Conservation (phyloP, 1,139 yeast genomes). For the Eremothecium sinecaudum region DNA sequence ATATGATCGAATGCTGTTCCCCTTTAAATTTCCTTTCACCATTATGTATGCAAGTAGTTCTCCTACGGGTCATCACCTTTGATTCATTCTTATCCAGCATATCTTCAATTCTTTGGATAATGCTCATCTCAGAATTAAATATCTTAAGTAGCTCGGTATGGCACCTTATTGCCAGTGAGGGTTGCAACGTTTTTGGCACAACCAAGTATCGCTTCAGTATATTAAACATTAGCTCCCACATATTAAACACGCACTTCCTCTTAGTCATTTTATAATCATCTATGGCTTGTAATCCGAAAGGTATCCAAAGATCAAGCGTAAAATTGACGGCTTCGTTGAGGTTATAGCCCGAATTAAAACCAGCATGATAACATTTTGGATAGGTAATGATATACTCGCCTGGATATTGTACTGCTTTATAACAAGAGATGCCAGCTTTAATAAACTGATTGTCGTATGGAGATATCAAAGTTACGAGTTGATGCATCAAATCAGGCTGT, state of each 20-base stretch:
- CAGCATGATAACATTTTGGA: conserved; percentile 74
- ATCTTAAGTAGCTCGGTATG: conserved; percentile 16
- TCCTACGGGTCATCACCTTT: no score
- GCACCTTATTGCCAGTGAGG: conserved; percentile 19
- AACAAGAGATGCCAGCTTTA: conserved; percentile 49
- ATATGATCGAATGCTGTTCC: conserved; percentile 1
- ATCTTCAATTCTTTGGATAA: conserved; percentile 11
- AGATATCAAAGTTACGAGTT: conserved; percentile 69
- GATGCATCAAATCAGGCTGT: conserved; percentile 86
- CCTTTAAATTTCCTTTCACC: background rate
- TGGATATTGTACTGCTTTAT: conserved; percentile 69
- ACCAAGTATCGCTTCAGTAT: conserved; percentile 14
- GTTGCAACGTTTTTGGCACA: conserved; percentile 10
- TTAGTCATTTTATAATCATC: conserved; percentile 40
- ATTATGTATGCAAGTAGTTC: conserved; percentile 4
- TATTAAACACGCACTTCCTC: conserved; percentile 34
- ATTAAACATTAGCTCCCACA: conserved; percentile 31
- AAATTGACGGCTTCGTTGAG: conserved; percentile 77
- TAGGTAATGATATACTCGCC: conserved; percentile 70
- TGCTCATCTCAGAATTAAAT: conserved; percentile 14
- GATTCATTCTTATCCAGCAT: conserved; percentile 6
- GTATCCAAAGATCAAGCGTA: conserved; percentile 61
- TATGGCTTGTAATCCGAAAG: conserved; percentile 51
- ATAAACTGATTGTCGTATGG: conserved; percentile 43
- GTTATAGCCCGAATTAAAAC: conserved; percentile 69